Evolutionary conservation across 2,329 filamentous ascomycete species (phyloP), one percentile per base, ranked within the genome.

Genomic region (Berkeleyomyces basicola): DNA sequence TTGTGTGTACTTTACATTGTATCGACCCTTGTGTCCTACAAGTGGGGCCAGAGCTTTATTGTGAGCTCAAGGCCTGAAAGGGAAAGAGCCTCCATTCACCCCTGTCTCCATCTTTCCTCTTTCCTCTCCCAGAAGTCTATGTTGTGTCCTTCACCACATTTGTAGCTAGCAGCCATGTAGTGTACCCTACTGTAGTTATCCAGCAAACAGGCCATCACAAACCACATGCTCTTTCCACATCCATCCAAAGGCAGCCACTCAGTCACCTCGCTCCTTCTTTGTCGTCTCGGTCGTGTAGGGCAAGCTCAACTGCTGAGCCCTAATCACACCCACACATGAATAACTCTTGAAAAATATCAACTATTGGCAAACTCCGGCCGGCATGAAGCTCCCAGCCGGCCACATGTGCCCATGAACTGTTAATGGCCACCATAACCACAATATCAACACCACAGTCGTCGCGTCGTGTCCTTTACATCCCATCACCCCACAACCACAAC

Each of bases 11-110:
- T 33, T 53, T 53, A 31, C 49, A 53, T 53, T 53, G 49, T 53
- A 23, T 31, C 37, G 37, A 61, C 60, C 37, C 49, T 36, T 55
- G 49, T 49, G 31, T 51, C 36, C 47, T 39, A 43, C 47, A 53
- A 23, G 39, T 44, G 53, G 40, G 60, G 60, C 60, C 10, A 55
- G 37, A 55, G 47, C 44, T 55, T 55, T 61, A 14, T 61, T 36
- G 14, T 36, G 47, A 59, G 43, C 46, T 23, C 31, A 36, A 43
- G 7, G 14, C 31, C n/a, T 55, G 10, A 31, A 44, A 53, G 37
- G 40, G 49, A 53, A 53, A 11, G 33, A 37, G 33, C 5, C n/a
- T 37, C 14, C 49, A 53, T 33, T 36, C 49, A 7, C 49, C 49
- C 49, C 49, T 31, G 10, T 23, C 46, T 23, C 9, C 49, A 33